Evolutionary conservation across 495 filamentous ascomycete species (phyloP).

Genomic region (Penicillium waksmanii): DNA sequence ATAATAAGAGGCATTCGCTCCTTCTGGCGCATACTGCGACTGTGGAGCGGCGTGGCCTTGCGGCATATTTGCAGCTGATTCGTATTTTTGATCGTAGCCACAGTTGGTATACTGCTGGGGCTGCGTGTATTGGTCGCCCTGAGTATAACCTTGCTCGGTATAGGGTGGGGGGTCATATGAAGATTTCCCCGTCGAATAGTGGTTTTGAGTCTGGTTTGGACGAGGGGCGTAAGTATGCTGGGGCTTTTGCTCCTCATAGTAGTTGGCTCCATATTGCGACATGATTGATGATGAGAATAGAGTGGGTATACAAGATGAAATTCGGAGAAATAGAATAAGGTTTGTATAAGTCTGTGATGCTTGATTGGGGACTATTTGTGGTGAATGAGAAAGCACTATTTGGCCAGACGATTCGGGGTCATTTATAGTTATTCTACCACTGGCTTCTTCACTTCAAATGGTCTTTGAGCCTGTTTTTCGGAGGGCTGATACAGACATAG

Average conservation of each 20-base stretch:
- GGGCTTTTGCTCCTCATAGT: not conserved
- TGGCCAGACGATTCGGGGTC: not conserved
- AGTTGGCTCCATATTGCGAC: not conserved
- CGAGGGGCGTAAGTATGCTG: not conserved
- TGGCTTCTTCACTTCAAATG: not conserved
- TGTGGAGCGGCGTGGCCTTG: not conserved
- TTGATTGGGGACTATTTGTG: not conserved
- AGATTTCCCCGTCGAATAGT: not conserved
- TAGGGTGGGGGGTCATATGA: not conserved
- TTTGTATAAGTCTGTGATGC: not conserved
- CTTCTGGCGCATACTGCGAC: not conserved
- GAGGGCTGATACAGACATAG: too few species aligned
- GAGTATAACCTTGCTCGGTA: not conserved
- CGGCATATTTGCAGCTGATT: not conserved
- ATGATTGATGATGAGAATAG: not conserved
- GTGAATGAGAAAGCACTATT: not conserved
- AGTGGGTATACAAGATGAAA: not conserved
- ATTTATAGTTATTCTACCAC: not conserved
- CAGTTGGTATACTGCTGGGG: not conserved
- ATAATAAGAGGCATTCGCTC: conserved; percentile 5
- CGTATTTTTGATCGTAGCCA: not conserved
- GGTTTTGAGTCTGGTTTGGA: not conserved
- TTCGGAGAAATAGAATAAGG: not conserved
- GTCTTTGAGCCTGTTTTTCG: too few species aligned
- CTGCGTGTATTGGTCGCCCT: not conserved